A percentile compares a stretch with the other conserved stretches of the same genome.
Evolutionary conservation across 2,329 filamentous ascomycete species (phyloP).

Genomic region (Microdochium nivale): DNA sequence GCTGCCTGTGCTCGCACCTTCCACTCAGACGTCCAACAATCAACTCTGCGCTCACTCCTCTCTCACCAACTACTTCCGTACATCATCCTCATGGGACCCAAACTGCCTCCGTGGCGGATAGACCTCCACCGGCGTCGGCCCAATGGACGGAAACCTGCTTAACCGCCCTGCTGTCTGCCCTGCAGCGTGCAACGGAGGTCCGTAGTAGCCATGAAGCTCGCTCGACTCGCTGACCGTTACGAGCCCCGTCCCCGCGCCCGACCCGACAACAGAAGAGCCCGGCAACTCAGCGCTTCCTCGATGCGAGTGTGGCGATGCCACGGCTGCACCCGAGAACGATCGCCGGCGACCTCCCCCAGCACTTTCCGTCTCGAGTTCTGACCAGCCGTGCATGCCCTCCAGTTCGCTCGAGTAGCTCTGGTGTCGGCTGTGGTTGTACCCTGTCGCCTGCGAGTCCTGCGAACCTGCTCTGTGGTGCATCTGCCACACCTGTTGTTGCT

Average conservation of each 20-base stretch:
- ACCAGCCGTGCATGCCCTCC: slow-evolving; percentile 16
- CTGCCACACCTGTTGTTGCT: slow-evolving; percentile 12
- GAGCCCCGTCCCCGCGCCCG: slow-evolving; percentile 12
- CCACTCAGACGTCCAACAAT: too few species aligned
- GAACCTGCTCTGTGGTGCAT: slow-evolving; percentile 10
- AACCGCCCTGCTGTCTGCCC: slow-evolving; percentile 31
- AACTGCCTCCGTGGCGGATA: background rate
- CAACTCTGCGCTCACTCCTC: too few species aligned
- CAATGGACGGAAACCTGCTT: slow-evolving; percentile 1
- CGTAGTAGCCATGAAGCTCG: slow-evolving; percentile 40
- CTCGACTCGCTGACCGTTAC: slow-evolving; percentile 29
- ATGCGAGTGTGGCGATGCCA: slow-evolving; percentile 7
- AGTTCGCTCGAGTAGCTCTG: slow-evolving; percentile 35
- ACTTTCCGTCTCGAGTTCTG: slow-evolving; percentile 29
- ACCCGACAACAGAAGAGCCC: slow-evolving; percentile 1
- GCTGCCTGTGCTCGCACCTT: too few species aligned
- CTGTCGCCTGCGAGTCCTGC: slow-evolving; percentile 26
- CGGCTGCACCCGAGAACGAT: slow-evolving; percentile 11
- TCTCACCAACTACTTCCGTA: background rate
- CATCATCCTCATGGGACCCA: too few species aligned
- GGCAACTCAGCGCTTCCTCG: slow-evolving; percentile 10
- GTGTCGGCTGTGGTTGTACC: slow-evolving; percentile 28
- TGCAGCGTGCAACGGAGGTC: slow-evolving; percentile 26
- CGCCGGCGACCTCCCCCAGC: slow-evolving; percentile 26
- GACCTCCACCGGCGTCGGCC: background rate